Evolutionary conservation across 768 basidiomycete species (phyloP).

Genomic region (Lentinula detonsa): DNA sequence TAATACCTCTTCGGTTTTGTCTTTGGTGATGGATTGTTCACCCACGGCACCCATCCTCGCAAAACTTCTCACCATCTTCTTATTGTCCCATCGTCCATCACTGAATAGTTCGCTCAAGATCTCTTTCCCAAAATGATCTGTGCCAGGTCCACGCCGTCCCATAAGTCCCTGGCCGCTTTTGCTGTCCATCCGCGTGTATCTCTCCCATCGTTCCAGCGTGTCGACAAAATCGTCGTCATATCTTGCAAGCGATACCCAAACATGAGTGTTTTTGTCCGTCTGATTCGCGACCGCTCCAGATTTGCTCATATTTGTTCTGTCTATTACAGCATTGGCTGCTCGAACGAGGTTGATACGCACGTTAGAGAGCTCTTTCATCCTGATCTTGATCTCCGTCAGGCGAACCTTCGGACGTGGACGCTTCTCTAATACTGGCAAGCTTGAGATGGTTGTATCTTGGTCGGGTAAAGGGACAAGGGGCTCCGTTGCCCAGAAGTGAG

Average conservation of each 20-base stretch:
- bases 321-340: conserved; percentile 50
- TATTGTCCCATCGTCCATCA: conserved; percentile 59
- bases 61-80: conserved; percentile 77
- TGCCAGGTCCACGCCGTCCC: conserved; percentile 27
- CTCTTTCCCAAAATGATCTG: conserved; percentile 29
- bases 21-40: conserved; percentile 23
- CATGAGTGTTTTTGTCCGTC: conserved; percentile 28
- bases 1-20: conserved; percentile 27
- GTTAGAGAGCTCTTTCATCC: conserved; percentile 51
- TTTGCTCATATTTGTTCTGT: conserved; percentile 34
- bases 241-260: conserved; percentile 75
- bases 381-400: conserved; percentile 50
- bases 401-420: conserved; percentile 40
- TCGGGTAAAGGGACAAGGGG: conserved; percentile 4
- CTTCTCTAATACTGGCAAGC: conserved; percentile 6
- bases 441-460: background rate
- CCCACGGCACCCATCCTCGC: conserved; percentile 48
- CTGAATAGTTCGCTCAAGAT: conserved; percentile 38
- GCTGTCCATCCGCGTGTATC: conserved; percentile 36
- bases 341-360: conserved; percentile 47
- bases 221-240: conserved; percentile 71
- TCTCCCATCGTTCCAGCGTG: conserved; percentile 58
- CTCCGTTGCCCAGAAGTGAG: conserved; percentile 36
- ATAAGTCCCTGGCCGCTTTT: conserved; percentile 20
- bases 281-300: conserved; percentile 10